phyloP scores from a whole-genome alignment of 2,329 filamentous ascomycete genomes.

The Huntiella moniliformis region DNA sequence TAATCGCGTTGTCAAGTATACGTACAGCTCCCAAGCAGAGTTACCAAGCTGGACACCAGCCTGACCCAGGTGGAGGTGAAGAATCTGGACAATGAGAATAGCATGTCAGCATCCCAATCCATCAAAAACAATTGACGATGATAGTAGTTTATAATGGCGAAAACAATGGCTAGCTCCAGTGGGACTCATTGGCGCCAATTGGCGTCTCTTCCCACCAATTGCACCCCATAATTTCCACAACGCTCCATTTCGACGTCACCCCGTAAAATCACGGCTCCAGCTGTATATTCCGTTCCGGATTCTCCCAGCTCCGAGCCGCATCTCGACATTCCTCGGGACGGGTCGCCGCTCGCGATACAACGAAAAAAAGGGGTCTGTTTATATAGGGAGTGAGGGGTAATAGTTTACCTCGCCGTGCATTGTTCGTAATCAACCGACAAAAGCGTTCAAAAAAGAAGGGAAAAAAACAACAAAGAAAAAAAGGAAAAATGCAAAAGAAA shows the following conservation, averaged over 20 bases:
- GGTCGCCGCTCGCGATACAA: too few species aligned
- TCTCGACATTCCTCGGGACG: too few species aligned
- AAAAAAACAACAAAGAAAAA: constrained; percentile 7
- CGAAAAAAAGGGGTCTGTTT: too few species aligned
- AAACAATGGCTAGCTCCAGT: too few species aligned
- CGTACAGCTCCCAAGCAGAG: constrained; percentile 60
- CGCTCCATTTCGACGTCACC: too few species aligned
- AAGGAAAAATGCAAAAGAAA: neutral
- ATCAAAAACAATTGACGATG: neutral
- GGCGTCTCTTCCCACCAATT: too few species aligned
- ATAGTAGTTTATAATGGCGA: too few species aligned
- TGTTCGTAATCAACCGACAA: constrained; percentile 4
- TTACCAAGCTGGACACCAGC: constrained; percentile 58
- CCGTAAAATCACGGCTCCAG: too few species aligned
- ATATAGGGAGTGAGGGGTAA: constrained; percentile 37
- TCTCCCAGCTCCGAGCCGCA: too few species aligned
- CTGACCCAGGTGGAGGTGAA: constrained; percentile 47
- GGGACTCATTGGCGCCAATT: too few species aligned
- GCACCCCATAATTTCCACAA: too few species aligned
- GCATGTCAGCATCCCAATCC: constrained; percentile 6
- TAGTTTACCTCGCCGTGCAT: constrained; percentile 11
- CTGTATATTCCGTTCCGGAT: too few species aligned
- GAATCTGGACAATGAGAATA: constrained; percentile 25
- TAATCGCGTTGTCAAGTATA: constrained; percentile 15
- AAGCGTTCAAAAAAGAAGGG: constrained; percentile 4